Base-by-base conservation (phyloP, 2,329 filamentous ascomycete species). In the Canariomyces notabilis region DNA sequence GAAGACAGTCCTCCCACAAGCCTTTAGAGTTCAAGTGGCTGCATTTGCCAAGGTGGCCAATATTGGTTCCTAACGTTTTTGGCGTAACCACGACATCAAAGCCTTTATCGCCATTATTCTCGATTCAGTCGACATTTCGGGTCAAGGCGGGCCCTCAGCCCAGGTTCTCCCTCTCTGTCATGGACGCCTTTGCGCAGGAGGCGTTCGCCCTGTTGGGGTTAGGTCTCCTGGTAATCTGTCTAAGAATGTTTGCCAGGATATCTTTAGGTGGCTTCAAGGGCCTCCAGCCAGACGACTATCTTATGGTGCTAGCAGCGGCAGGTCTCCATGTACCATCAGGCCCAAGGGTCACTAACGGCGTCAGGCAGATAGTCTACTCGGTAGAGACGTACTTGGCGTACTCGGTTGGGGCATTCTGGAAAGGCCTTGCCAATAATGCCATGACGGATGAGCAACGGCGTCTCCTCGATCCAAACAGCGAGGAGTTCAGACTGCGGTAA, bases 251-350 rank as follows among this genome's bases (percentile, higher is more conserved):
- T 42, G 69, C 75, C 8, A 67, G 80, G 37, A 65, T 74, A 53
- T 65, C 59, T 23, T 61, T 66, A 9, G 71, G 73, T 2, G 78
- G 79, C 12, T 63, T 72, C 31, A 64, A 61, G 45, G 67, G 69
- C n/a, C 70, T 83, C 45, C 68, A 72, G 52, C 65, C 70, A 1
- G 80, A 83, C 59, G 80, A 84, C 50, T 81, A 77, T 54, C 57
- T 83, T 22, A 78, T 81, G 63, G 61, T 74, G 36, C n/a, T 79
- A 15, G 77, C 73, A 5, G 68, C 69, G 49, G 75, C 80, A 60
- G 56, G 72, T 58, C 20, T 6, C 39, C 16, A 18, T 16, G 8
- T 32, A 4, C 19, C 45, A 40, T 38, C 49, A 2, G 37, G 49
- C 26, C 7, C 26, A 5, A 12, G 9, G 4, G 26, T 43, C 20